A percentile compares a stretch with the other conserved stretches of the same genome.
These are phyloP conservation scores for Oropetium thomaeum DNA, from an alignment of 176 grass and related monocot genomes.

Conservation along the genomic window DNA sequence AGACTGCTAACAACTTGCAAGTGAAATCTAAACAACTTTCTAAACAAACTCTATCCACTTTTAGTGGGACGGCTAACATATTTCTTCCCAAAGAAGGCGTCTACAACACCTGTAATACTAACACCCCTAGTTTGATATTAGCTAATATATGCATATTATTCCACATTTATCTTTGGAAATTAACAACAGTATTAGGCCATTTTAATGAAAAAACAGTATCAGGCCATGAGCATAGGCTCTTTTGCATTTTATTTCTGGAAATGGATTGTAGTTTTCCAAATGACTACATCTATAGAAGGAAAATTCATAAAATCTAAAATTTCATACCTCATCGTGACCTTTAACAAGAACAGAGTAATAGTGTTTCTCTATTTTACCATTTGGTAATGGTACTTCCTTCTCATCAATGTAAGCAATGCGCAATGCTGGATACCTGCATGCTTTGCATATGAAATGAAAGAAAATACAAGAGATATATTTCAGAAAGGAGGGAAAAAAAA, in stretches of 20 bases:
- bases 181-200: not conserved
- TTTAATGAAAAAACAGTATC: not conserved
- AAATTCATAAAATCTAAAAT: conserved; percentile 30
- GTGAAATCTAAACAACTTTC: too few relatives aligned
- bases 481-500: not conserved
- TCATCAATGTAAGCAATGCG: conserved; percentile 82
- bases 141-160: not conserved
- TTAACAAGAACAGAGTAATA: conserved; percentile 88
- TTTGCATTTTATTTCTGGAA: not conserved
- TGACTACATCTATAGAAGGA: not conserved
- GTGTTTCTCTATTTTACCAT: conserved; percentile 50
- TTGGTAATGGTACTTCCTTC: conserved; percentile 41
- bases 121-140: not conserved
- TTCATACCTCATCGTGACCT: conserved; percentile 72
- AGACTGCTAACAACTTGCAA: too few relatives aligned
- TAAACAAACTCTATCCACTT: too few relatives aligned
- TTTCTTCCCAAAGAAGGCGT: too few relatives aligned
- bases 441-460: conserved; percentile 28
- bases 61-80: too few relatives aligned
- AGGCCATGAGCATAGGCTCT: not conserved
- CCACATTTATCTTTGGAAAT: conserved; percentile 21
- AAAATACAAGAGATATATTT: conserved; percentile 17
- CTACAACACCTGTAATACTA: not conserved
- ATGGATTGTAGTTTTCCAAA: not conserved
- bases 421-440: conserved; percentile 58